Base-by-base conservation (phyloP, 2,329 filamentous ascomycete genomes). In the Paraphaeosphaeria sporulosa region DNA sequence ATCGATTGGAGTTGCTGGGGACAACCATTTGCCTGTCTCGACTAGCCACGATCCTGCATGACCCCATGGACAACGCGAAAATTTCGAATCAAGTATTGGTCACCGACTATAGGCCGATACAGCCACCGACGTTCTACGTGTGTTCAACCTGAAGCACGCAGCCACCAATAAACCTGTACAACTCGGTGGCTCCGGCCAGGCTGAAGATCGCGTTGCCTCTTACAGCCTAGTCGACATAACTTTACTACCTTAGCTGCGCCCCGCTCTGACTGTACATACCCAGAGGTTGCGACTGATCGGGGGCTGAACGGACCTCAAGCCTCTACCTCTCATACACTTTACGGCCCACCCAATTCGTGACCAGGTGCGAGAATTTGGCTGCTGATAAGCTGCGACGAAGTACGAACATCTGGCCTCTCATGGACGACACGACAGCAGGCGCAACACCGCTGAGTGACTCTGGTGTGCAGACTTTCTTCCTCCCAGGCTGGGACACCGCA, bases 391-490 rank as follows among this genome's bases (percentile, higher is more conserved):
- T 2, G 36, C 8, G 27, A 8, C 27, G 27, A 30, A 8, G 27
- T 4, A 17, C 36, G 36, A 40, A 15, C 17, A 17, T 6, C 13
- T 40, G 27, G 27, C 15, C 17, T 3, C 17, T 40, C 12, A 40
- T 40, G 36, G 13, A 40, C 13, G 13, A 40, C 13, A 17, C 17
- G 17, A 17, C 8, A 13, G 36, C 13, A 40, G 17, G 13, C 36
- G 17, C 36, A 17, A 6, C 36, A 40, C 4, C 17, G 17, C 36
- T 6, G 13, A 6, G 12, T 40, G 36, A 17, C 15, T 3, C 36
- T 15, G 17, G 5, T 17, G 6, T 40, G 10, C 19, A 44, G 10
- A 78, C 74, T 44, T 83, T 83, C 69, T 79, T 66, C 10, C 72
- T 81, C 15, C 75, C 74, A 32, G 65, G 71, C 30, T 72, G 61